These are phyloP conservation scores for Boeremia exigua DNA, from an alignment of 2,329 filamentous ascomycete genomes.

Conservation along the genomic window DNA sequence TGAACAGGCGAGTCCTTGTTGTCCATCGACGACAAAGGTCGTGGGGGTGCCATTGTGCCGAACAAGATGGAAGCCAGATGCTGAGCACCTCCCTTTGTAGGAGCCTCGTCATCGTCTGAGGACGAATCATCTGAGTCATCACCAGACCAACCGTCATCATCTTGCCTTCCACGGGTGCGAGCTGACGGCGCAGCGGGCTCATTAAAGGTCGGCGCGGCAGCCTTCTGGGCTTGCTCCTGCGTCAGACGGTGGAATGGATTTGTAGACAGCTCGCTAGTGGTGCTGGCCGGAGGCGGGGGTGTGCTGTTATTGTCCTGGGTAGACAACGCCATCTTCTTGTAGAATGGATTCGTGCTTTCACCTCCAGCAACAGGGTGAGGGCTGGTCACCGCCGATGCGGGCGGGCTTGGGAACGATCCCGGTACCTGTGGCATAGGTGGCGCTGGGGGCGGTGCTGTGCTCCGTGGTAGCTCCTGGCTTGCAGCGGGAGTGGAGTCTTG, in stretches of 20 bases:
- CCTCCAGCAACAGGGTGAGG: slow-evolving; percentile 62
- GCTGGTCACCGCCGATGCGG: slow-evolving; percentile 58
- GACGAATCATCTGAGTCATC: slow-evolving; percentile 79
- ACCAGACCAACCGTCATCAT: slow-evolving; percentile 81
- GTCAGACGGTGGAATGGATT: slow-evolving; percentile 95
- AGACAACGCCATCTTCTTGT: slow-evolving; percentile 82
- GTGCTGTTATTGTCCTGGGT: slow-evolving; percentile 58
- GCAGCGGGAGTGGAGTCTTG: slow-evolving; percentile 65
- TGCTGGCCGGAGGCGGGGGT: slow-evolving; percentile 48
- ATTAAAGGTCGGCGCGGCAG: slow-evolving; percentile 48
- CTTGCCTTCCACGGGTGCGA: slow-evolving; percentile 63
- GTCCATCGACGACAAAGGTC: slow-evolving; percentile 83
- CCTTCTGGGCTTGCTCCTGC: slow-evolving; percentile 63
- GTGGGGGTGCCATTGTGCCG: slow-evolving; percentile 93
- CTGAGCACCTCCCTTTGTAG: slow-evolving; percentile 82
- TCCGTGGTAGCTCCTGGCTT: slow-evolving; percentile 60
- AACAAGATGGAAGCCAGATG: slow-evolving; percentile 95
- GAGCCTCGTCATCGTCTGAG: slow-evolving; percentile 73
- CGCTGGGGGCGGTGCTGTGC: slow-evolving; percentile 54
- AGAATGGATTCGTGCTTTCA: slow-evolving; percentile 94
- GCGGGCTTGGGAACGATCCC: slow-evolving; percentile 52
- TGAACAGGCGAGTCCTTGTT: slow-evolving; percentile 62
- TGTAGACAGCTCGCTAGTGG: slow-evolving; percentile 65
- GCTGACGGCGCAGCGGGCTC: slow-evolving; percentile 57
- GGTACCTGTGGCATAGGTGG: slow-evolving; percentile 53